Conservation (phyloP, 371 early-diverging fungal genomes). For the Mortierella sp. region DNA sequence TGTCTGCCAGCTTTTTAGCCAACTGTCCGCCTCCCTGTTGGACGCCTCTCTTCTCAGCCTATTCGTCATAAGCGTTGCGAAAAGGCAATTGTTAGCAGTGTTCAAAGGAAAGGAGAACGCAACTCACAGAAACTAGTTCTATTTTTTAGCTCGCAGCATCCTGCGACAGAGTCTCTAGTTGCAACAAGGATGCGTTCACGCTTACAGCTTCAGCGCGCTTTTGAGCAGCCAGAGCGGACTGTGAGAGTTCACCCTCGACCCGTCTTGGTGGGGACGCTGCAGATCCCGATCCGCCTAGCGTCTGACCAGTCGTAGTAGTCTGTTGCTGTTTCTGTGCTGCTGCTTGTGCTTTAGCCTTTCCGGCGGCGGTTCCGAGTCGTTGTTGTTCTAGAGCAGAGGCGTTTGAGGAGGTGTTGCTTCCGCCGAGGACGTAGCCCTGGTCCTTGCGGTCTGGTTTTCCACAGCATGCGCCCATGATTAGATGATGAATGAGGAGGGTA, state of each 20-base stretch:
- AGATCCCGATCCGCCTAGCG: slow-evolving; percentile 18
- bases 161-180: background rate
- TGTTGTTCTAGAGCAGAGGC: slow-evolving; percentile 26
- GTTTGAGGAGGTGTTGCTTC: slow-evolving; percentile 31
- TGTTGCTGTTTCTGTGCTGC: slow-evolving; percentile 12
- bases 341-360: slow-evolving; percentile 5
- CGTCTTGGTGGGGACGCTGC: slow-evolving; percentile 7
- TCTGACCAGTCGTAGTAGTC: slow-evolving; percentile 13
- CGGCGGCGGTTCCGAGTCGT: slow-evolving; percentile 18
- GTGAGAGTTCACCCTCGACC: slow-evolving; percentile 31
- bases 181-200: background rate
- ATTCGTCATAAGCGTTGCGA: background rate
- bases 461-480: slow-evolving; percentile 53
- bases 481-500: background rate
- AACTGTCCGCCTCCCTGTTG: slow-evolving; percentile 49
- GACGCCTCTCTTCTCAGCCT: slow-evolving; percentile 50
- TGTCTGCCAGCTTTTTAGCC: slow-evolving; percentile 41
- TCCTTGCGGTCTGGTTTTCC: slow-evolving; percentile 50
- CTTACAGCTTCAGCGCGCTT: slow-evolving; percentile 53
- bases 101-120: too few relatives aligned
- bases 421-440: slow-evolving; percentile 47
- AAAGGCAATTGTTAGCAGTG: background rate
- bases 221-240: slow-evolving; percentile 51
- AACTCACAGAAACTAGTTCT: background rate
- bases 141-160: background rate